Percentiles rank a stretch among this genome's conserved stretches.
phyloP scores from a whole-genome alignment of 2,329 filamentous ascomycete genomes.

The Colletotrichum sidae region DNA sequence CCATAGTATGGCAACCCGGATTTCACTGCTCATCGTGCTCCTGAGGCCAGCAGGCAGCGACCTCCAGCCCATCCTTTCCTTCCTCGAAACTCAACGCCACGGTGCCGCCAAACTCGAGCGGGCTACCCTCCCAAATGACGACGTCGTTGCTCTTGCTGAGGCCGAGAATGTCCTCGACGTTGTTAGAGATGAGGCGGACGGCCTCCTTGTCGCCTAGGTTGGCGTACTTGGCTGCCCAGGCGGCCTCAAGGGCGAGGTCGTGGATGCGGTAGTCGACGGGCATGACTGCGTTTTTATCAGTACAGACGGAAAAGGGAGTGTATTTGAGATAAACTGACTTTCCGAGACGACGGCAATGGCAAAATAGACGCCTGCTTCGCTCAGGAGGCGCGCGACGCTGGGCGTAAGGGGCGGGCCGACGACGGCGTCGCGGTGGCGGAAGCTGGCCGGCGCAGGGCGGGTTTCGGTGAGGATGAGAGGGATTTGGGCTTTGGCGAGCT shows the following conservation, averaged over 20 bases:
- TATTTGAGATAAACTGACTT: conserved; percentile 31
- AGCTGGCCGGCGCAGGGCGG: conserved; percentile 48
- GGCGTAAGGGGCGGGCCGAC: conserved; percentile 55
- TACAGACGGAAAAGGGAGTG: not conserved
- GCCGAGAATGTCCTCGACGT: conserved; percentile 55
- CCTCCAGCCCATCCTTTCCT: conserved; percentile 41
- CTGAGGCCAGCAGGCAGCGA: conserved; percentile 46
- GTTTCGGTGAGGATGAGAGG: conserved; percentile 56
- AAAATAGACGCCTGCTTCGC: conserved; percentile 53
- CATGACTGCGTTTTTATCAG: conserved; percentile 38
- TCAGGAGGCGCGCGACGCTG: conserved; percentile 51
- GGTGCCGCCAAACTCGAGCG: conserved; percentile 53
- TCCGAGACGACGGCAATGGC: conserved; percentile 45
- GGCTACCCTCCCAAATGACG: conserved; percentile 57
- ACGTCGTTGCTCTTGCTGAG: conserved; percentile 51
- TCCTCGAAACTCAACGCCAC: conserved; percentile 51
- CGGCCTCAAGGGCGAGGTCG: conserved; percentile 52
- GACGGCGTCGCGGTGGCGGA: conserved; percentile 51
- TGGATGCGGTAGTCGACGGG: conserved; percentile 52
- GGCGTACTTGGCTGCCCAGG: conserved; percentile 54
- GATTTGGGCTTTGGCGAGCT: conserved; percentile 53
- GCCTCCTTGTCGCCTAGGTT: conserved; percentile 47
- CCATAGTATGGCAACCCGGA: too few species aligned
- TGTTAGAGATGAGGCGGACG: conserved; percentile 51
- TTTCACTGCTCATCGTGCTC: conserved; percentile 22